phyloP scores from a whole-genome alignment of 352 stramenopile species.

The Globisporangium uncinulatum region DNA sequence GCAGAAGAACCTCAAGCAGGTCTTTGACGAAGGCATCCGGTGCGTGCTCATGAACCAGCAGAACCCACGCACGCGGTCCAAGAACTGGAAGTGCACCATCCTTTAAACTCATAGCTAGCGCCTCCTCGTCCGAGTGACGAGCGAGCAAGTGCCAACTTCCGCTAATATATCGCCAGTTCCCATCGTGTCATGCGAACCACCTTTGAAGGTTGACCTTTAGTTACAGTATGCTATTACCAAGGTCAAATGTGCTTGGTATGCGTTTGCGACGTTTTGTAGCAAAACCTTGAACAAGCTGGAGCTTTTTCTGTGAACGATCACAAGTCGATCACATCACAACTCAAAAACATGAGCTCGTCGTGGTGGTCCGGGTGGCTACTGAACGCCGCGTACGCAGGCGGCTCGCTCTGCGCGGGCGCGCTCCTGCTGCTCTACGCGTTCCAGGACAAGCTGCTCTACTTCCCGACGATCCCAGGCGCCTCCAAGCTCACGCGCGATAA shows the following conservation, averaged over 20 bases:
- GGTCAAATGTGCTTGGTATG: no score
- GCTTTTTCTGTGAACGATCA: no score
- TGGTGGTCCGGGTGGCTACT: slow-evolving; percentile 51
- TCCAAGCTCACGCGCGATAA: slow-evolving; percentile 83
- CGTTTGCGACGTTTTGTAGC: no score
- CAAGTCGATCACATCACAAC: no score
- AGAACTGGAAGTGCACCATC: slow-evolving; percentile 58
- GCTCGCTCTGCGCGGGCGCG: slow-evolving; percentile 47
- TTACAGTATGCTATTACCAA: no score
- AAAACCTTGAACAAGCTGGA: no score
- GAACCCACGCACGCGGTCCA: slow-evolving; percentile 46
- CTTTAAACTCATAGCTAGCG: slow-evolving; percentile 23
- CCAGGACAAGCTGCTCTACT: slow-evolving; percentile 83
- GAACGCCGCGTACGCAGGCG: slow-evolving; percentile 55
- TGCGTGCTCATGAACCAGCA: slow-evolving; percentile 83
- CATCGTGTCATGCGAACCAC: no score
- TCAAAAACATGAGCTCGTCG: no score
- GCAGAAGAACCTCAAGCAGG: slow-evolving; percentile 91
- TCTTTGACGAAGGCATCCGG: slow-evolving; percentile 93
- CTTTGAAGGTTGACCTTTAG: no score
- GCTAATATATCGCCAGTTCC: no score
- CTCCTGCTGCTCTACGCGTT: slow-evolving; percentile 75
- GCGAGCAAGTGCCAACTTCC: not conserved
- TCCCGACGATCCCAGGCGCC: slow-evolving; percentile 66
- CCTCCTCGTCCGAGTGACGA: no score